Percentiles rank a stretch among this genome's conserved stretches.
Conservation (phyloP, 345 rosid genomes). For the Alliaria petiolata region DNA sequence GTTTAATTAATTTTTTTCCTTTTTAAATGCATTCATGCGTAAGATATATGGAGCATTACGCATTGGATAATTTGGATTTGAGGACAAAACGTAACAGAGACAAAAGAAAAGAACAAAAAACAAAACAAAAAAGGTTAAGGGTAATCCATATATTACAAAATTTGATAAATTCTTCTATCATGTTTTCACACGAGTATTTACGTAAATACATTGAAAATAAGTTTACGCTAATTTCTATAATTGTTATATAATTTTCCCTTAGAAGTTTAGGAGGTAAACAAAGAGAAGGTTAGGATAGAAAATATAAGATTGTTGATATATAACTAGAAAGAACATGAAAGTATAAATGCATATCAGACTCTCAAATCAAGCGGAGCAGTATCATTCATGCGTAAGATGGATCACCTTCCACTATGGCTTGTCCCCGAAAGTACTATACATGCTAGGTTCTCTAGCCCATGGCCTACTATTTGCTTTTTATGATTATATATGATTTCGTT, state of each 20-base stretch:
- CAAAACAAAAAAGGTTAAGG: not conserved
- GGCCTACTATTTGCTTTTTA: constrained; percentile 25
- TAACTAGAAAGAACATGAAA: not conserved
- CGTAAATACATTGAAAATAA: not conserved
- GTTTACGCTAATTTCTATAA: not conserved
- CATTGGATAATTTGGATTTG: no score
- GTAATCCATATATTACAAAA: not conserved
- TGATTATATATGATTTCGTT: constrained; percentile 20
- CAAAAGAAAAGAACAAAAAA: not conserved
- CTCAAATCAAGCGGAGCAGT: constrained; percentile 28
- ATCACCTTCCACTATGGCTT: constrained; percentile 34
- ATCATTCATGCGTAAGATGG: constrained; percentile 24
- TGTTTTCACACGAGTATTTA: not conserved
- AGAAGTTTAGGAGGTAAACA: not conserved
- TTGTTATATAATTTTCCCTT: not conserved
- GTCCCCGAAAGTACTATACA: constrained; percentile 34
- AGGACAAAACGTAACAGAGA: not conserved
- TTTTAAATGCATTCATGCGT: no score
- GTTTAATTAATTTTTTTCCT: no score
- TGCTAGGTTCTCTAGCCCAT: constrained; percentile 14
- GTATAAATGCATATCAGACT: constrained; percentile 14
- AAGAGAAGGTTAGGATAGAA: not conserved
- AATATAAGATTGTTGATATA: not conserved
- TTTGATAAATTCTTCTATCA: not conserved
- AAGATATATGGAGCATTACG: no score